Base-by-base conservation (phyloP, 2,329 filamentous ascomycete species). In the Ophiostoma sp. region DNA sequence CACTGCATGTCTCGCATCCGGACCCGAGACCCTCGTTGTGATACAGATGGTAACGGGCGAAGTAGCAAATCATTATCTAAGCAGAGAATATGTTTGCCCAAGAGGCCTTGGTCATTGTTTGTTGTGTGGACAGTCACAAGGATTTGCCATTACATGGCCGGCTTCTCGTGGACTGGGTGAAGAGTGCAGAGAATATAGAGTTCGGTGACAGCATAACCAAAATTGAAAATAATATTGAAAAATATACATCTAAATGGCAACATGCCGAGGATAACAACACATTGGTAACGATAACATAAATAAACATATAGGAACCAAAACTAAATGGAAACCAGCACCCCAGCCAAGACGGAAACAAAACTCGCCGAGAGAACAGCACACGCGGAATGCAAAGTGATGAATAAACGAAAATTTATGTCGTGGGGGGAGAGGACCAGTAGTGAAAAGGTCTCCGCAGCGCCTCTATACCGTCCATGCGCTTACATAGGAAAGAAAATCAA, bases 401-500 rank as follows among this genome's bases (percentile, higher is more conserved):
- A 44, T n/a, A 63, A 42, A 63, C 38, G 60, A 63, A 63, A 16
- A 42, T 41, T 27, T 41, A 38, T 38, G 52, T 58, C 58, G 38
- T 27, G 12, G 5, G 36, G 58, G 60, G 38, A n/a, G 55, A 62
- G 36, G 27, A 27, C 27, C 60, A 38, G 27, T 27, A 27, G 27
- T 27, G 27, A 27, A 63, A 63, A 2, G 27, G 60, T 18, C 38
- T 42, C 16, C 38, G 38, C 16, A 63, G 8, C 40, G 38, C 60
- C 60, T 41, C 16, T 42, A 62, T 42, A 42, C 60, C 60, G 60
- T 44, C 60, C 60, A 63, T 63, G 40, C 16, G 60, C 55, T 14
- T 62, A 62, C 58, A 41, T 41, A 63, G 55, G 55, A 63, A 63
- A 63, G n/a, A 63, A 42, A 63, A 63, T 14, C 52, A 27, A 36